phyloP scores from a whole-genome alignment of 75 land plant genomes.

The Picea glauca region DNA sequence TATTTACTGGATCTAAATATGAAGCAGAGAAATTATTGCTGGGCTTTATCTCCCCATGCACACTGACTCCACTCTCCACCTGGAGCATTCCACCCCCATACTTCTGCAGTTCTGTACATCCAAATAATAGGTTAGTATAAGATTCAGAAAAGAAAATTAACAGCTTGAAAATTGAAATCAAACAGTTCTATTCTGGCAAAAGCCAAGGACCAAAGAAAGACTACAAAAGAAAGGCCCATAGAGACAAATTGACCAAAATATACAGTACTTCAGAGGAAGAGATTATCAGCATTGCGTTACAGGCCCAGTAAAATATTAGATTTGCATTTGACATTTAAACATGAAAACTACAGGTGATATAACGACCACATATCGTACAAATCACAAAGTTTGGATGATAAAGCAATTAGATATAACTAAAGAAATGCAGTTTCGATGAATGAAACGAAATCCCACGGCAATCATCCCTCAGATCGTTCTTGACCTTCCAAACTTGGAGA shows the following conservation, averaged over 20 bases:
- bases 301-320: neutral
- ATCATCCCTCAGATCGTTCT: neutral
- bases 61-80: neutral
- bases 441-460: no score
- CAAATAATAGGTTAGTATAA: neutral
- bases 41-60: neutral
- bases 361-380: neutral
- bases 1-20: neutral
- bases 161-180: no score
- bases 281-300: neutral
- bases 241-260: neutral
- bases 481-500: neutral
- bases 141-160: no score
- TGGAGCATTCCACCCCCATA: neutral
- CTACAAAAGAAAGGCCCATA: neutral
- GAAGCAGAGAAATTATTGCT: neutral
- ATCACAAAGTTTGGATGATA: no score
- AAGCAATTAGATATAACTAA: no score
- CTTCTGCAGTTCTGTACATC: constrained; percentile 1
- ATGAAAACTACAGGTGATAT: neutral
- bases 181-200: no score
- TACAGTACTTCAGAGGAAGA: neutral
- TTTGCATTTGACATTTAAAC: neutral
- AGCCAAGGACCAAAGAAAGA: neutral
- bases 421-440: no score